A percentile compares a stretch with the other conserved stretches of the same genome.
Conservation (phyloP, 352 stramenopile genomes). For the Globisporangium perplexum region DNA sequence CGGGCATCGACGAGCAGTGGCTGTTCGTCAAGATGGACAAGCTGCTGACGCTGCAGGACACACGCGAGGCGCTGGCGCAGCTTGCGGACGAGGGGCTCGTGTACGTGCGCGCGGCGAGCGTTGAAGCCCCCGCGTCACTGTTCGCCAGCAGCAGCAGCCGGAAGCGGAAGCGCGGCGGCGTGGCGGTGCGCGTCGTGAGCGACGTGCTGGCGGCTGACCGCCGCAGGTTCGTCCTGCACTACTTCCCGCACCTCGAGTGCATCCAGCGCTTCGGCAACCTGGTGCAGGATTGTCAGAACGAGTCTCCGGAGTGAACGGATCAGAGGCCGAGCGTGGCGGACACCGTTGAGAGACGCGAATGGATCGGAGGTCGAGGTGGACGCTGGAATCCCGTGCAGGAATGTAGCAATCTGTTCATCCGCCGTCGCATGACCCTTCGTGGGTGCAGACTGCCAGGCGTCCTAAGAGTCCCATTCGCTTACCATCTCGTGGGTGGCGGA, state of each 20-base stretch:
- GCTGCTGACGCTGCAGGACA: conserved; percentile 69
- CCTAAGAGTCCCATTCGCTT: too few relatives aligned
- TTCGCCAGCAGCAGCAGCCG: conserved; percentile 15
- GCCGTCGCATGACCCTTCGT: too few relatives aligned
- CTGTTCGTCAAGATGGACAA: conserved; percentile 49
- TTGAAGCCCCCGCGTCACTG: conserved; percentile 12
- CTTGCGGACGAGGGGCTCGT: conserved; percentile 69
- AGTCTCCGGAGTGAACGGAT: conserved; percentile 26
- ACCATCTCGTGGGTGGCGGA: too few relatives aligned
- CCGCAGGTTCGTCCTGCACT: conserved; percentile 41
- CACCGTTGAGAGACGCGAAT: not conserved
- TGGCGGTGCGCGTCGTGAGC: conserved; percentile 29
- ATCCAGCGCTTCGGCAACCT: conserved; percentile 77
- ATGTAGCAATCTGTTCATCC: too few relatives aligned
- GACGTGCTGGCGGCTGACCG: conserved; percentile 50
- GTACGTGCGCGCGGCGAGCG: conserved; percentile 40
- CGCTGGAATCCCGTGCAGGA: too few relatives aligned
- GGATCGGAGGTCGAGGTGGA: too few relatives aligned
- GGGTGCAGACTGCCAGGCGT: too few relatives aligned
- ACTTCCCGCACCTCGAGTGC: conserved; percentile 76
- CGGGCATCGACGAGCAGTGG: conserved; percentile 55
- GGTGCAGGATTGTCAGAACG: conserved; percentile 65
- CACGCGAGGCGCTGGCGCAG: conserved; percentile 54
- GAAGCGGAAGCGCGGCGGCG: conserved; percentile 10
- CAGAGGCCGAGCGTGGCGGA: too few relatives aligned